phyloP scores from a whole-genome alignment of 2,329 filamentous ascomycete genomes.

The Aspergillus spinulosporus region DNA sequence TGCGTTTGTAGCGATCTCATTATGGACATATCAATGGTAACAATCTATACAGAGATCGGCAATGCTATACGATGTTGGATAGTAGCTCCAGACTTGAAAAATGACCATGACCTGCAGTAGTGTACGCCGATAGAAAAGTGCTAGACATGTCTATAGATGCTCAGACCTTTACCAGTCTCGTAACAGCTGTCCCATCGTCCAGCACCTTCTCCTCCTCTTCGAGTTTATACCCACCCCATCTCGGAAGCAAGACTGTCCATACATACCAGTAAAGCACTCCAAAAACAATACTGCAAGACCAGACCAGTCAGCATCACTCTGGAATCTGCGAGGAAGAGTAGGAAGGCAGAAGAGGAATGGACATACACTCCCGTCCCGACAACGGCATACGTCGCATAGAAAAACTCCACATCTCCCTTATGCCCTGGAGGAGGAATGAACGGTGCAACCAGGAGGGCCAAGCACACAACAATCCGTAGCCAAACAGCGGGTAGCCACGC shows the following conservation, averaged over 20 bases:
- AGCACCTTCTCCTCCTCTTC: constrained; percentile 63
- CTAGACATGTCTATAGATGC: neutral
- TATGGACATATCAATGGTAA: too few species aligned
- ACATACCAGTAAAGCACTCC: constrained; percentile 68
- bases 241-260: constrained; percentile 63
- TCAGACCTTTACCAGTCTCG: constrained; percentile 49
- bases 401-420: constrained; percentile 48
- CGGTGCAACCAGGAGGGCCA: constrained; percentile 60
- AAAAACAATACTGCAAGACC: constrained; percentile 52
- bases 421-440: constrained; percentile 60
- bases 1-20: too few species aligned
- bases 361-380: constrained; percentile 51
- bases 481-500: constrained; percentile 63
- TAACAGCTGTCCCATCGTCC: constrained; percentile 67
- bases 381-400: constrained; percentile 56
- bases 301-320: constrained; percentile 3
- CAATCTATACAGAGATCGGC: too few species aligned
- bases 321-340: too few species aligned
- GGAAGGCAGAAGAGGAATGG: too few species aligned
- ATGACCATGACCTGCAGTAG: too few species aligned
- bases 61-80: too few species aligned
- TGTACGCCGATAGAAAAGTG: too few species aligned
- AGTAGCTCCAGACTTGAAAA: too few species aligned
- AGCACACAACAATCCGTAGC: constrained; percentile 55
- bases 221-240: constrained; percentile 59